Base-by-base conservation (phyloP, 495 filamentous ascomycete species). In the Hypoxylon crocopeplum region DNA sequence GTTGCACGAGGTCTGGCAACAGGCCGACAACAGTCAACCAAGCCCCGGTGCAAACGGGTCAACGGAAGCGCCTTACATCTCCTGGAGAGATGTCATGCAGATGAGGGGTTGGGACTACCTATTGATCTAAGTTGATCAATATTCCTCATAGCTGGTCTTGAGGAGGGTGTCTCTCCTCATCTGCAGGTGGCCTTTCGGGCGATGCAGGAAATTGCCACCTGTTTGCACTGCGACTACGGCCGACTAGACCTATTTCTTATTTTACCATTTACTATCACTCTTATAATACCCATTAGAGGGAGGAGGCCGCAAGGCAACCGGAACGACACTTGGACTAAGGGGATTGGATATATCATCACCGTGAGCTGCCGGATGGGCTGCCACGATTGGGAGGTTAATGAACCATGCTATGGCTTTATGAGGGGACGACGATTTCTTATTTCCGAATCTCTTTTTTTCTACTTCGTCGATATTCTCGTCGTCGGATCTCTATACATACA, bases 31-130 rank as follows among this genome's bases (percentile, higher is more conserved):
- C 55, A 59, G 69, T 58, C 61, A 69, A 72, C 74, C 73, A 45
- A 65, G 71, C 57, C 67, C 76, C 68, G 68, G 67, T 39, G 64
- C 71, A 20, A 71, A 69, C 49, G 75, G 72, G 32, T 56, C 74
- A 29, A 58, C 69, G 41, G 72, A 72, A 64, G 74, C 70, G 24
- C 76, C 79, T 71, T 84, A 86, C 75, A 84, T 94, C 68, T 90
- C 91, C 82, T 98, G 94, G 94, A 82, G 94, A 75, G 92, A 97
- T 74, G 81, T 94, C 58, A 97, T 97, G 94, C 83, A 83, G 76
- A 86, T 86, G 71, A 93, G 93, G 74, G 86, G 86, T 64, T 97
- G 91, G 93, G 89, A 93, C 69, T 93, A 89, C 79, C 78, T 98
- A 69, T 82, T 98, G 72, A 92, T 98, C 69, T 97, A 80, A 78